These are phyloP conservation scores for Hemileccinum impolitum DNA, from an alignment of 768 basidiomycete species.

Conservation along the genomic window DNA sequence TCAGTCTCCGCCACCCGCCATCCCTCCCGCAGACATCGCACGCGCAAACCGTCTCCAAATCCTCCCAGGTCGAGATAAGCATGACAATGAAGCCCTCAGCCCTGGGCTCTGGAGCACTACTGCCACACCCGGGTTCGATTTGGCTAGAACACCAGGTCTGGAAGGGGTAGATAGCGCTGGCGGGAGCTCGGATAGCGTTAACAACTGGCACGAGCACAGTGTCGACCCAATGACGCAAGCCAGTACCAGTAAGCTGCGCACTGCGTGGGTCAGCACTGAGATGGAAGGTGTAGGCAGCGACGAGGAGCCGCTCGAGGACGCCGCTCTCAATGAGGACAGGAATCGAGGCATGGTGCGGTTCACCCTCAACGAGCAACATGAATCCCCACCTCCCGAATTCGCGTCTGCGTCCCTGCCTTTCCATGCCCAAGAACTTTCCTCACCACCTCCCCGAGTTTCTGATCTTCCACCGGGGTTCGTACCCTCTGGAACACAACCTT, in stretches of 20 bases:
- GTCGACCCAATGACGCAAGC: slow-evolving; percentile 30
- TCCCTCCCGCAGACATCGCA: slow-evolving; percentile 28
- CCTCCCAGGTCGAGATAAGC: slow-evolving; percentile 20
- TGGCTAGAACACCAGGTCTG: slow-evolving; percentile 15
- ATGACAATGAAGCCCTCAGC: slow-evolving; percentile 35
- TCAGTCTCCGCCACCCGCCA: slow-evolving; percentile 30
- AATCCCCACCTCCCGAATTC: slow-evolving; percentile 11
- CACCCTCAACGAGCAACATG: slow-evolving; percentile 14
- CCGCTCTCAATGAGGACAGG: slow-evolving; percentile 5
- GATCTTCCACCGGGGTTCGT: slow-evolving; percentile 29
- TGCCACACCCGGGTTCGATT: slow-evolving; percentile 64
- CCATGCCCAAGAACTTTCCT: slow-evolving; percentile 5
- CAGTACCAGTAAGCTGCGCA: slow-evolving; percentile 19
- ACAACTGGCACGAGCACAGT: slow-evolving; percentile 28
- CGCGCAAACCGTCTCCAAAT: slow-evolving; percentile 29
- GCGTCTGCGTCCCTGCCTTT: slow-evolving; percentile 12
- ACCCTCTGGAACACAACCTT: slow-evolving; percentile 21
- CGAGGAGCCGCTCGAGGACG: slow-evolving; percentile 23
- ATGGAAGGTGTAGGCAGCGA: slow-evolving; percentile 35
- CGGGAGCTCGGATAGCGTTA: slow-evolving; percentile 21
- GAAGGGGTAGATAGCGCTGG: slow-evolving; percentile 13
- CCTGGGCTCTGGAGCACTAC: slow-evolving; percentile 72
- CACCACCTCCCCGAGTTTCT: slow-evolving; percentile 17
- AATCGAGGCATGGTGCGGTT: slow-evolving; percentile 15
- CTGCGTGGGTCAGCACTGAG: slow-evolving; percentile 43